A percentile compares a stretch with the other conserved stretches of the same genome.
These are phyloP conservation scores for Salix exigua DNA, from an alignment of 345 rosid genomes.

Conservation along the genomic window DNA sequence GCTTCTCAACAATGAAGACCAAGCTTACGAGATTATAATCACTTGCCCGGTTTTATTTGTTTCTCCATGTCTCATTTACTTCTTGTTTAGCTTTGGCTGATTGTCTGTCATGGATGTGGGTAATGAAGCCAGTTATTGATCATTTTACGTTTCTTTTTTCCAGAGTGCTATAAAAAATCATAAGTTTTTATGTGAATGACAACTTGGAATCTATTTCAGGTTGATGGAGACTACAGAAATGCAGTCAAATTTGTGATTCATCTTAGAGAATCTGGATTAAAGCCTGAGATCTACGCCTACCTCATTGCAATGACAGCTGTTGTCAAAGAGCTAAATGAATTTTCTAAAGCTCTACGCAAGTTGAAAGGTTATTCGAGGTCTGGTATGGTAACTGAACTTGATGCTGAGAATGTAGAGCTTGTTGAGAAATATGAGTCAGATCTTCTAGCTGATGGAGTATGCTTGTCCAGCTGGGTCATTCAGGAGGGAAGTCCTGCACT, in stretches of 20 bases:
- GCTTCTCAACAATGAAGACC: too few species aligned
- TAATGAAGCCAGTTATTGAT: not conserved
- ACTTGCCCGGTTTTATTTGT: too few species aligned
- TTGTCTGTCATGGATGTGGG: too few species aligned
- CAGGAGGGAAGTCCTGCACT: constrained; percentile 59
- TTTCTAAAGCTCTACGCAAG: constrained; percentile 67
- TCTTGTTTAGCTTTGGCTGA: too few species aligned
- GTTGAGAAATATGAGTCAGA: constrained; percentile 67
- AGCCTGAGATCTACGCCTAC: constrained; percentile 81
- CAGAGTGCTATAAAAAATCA: not conserved
- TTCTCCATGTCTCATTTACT: too few species aligned
- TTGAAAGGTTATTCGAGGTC: constrained; percentile 57
- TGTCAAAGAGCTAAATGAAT: constrained; percentile 81
- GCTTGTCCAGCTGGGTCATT: constrained; percentile 66
- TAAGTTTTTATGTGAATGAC: not conserved
- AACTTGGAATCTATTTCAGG: constrained; percentile 35
- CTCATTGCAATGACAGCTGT: constrained; percentile 89
- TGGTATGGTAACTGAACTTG: constrained; percentile 58
- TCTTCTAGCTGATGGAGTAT: constrained; percentile 58
- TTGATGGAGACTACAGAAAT: constrained; percentile 71
- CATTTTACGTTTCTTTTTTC: not conserved
- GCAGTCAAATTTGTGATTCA: constrained; percentile 63
- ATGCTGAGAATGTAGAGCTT: constrained; percentile 43
- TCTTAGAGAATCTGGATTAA: constrained; percentile 65
- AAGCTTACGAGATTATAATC: too few species aligned